Evolutionary conservation across 164 flowering plant genomes (phyloP), one percentile per base, ranked within the genome.

Genomic region (Chimonanthus praecox): DNA sequence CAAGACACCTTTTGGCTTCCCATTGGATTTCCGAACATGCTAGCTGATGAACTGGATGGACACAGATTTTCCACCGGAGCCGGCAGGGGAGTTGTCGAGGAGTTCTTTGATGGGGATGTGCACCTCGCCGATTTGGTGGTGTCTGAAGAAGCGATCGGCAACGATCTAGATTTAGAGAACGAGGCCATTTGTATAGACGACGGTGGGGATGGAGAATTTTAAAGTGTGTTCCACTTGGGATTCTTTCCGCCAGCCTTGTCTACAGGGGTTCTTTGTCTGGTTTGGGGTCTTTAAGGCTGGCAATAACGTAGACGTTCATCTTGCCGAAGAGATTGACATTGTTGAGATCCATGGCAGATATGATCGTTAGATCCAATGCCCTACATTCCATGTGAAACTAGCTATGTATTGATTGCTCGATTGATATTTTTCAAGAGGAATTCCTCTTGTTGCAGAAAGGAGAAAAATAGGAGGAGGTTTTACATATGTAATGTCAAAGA

Each of bases 51-150:
- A 77, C 68, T 77, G 65, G 6, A 62, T 13, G 45, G 75, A 2
- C 4, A 77, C 71, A 1, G 71, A 79, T 16, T 46, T 76, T 5
- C n/a, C 43, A 74, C 7, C 73, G 74, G 13, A 5, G 4, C 7
- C 11, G 9, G 45, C 21, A 33, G 33, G 33, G 20, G 49, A 67
- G 15, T 62, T 70, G 47, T 79, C 80, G 43, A 89, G 74, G n/a
- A 89, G 83, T 58, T 90, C 96, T 62, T 84, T 87, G 72, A 89
- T 46, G 4, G 90, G 89, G 0, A 90, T 84, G 64, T 76, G 72
- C 45, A 88, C 91, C 48, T 82, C 84, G 2, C 96, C 92, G 47
- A 89, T 72, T n/a, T 79, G 85, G 58, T 70, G 79, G 73, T 89
- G 88, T 11, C 90, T 87, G 15, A 87, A 67, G 11, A 54, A 46